Base-by-base conservation (phyloP, 345 rosid species). In the Sonneratia alba region DNA sequence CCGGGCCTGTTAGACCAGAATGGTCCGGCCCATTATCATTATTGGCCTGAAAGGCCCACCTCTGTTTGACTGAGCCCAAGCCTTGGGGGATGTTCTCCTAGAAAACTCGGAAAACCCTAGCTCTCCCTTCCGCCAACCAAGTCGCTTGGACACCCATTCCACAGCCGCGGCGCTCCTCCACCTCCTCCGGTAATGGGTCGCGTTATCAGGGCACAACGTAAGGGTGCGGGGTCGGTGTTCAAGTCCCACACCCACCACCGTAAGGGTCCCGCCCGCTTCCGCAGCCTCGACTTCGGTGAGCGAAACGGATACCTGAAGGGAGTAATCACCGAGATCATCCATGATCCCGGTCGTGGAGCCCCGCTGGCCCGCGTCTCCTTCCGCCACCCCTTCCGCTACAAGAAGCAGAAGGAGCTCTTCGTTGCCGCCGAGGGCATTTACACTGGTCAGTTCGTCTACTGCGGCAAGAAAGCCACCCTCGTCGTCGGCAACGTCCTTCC, bases 401-500 rank as follows among this genome's bases (percentile, higher is more conserved):
- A 72, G 83, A 78, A 84, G 70, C 87, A 84, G 71, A 84, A 81
- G 79, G 87, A 84, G 81, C 85, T 81, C 12, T 84, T 84, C 72
- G 72, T 84, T 5, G 87, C 90, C 0, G 85, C 90, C 18, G 86
- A 83, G 74, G 86, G 86, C 22, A 80, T 83, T 70, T 83, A 80
- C 79, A 80, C 83, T 3, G 88, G 90, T 0, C 88, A 84, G 85
- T 87, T 84, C 72, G 76, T 87, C 36, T 87, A 84, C 79, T 87
- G 88, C 16, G 88, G 90, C 10, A 87, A 83, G 84, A 87, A 87
- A 74, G 90, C 88, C 48, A 78, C 71, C 21, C 80, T 87, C 3
- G 55, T 85, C 63, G 90, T 87, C 37, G 90, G 90, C 10, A 87
- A 87, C 55, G 88, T 87, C 4, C 49, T 85, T 36, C 88, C 90